Evolutionary conservation across 208 protist species (phyloP).

Genomic region (Strigomonas oncopelti): DNA sequence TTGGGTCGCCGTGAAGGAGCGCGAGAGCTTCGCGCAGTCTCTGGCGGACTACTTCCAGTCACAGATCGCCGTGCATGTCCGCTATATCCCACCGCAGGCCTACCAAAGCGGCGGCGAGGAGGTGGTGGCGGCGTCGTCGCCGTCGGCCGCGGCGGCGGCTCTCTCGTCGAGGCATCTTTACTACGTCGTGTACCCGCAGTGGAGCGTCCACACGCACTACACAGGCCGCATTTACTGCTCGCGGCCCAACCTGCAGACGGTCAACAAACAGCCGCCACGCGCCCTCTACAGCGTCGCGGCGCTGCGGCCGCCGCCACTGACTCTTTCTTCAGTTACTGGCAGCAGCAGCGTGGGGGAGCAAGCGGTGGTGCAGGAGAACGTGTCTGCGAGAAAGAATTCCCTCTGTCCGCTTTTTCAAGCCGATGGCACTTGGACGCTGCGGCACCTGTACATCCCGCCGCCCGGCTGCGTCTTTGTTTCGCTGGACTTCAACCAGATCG

Average conservation of each 20-base stretch:
- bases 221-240: slow-evolving; percentile 69
- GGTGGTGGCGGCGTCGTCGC: background rate
- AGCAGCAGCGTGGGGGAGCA: too few relatives aligned
- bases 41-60: background rate
- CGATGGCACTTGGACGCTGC: slow-evolving; percentile 26
- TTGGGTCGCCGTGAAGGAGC: background rate
- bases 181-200: slow-evolving; percentile 73
- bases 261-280: slow-evolving; percentile 38
- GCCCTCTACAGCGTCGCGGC: slow-evolving; percentile 3
- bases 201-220: slow-evolving; percentile 47
- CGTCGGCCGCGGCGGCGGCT: background rate
- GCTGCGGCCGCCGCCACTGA: background rate
- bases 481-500: slow-evolving; percentile 86
- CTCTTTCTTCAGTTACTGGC: too few relatives aligned
- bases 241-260: slow-evolving; percentile 60
- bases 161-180: background rate
- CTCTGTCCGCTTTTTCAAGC: too few relatives aligned
- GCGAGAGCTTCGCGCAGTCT: background rate
- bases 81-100: background rate
- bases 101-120: too few relatives aligned
- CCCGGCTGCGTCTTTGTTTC: slow-evolving; percentile 59
- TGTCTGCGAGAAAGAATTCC: too few relatives aligned
- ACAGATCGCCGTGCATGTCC: background rate
- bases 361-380: too few relatives aligned
- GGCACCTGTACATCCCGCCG: slow-evolving; percentile 74